Evolutionary conservation across 164 flowering plant genomes (phyloP), one percentile per base, ranked within the genome.

Genomic region (Brasenia schreberi): DNA sequence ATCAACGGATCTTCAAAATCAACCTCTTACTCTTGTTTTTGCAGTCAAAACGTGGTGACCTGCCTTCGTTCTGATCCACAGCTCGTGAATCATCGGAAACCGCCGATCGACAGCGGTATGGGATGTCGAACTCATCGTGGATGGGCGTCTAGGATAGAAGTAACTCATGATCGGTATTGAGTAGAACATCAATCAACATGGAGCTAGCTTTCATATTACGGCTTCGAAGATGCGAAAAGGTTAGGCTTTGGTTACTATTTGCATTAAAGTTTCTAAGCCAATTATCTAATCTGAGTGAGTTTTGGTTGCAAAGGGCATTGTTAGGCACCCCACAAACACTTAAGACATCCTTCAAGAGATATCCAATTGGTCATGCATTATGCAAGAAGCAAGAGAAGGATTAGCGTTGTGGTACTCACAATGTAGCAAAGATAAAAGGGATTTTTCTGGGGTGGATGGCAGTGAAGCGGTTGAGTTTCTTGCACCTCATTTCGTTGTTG

Each of bases 351-450:
- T 33, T 33, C 39, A 33, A 33, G 39, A 33, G 39, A 33, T 33
- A 33, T 33, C 39, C 39, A 33, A 33, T 3, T 33, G 2, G 39
- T 3, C 39, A 33, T 33, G 39, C 3, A 33, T 1, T 33, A 33
- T 33, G 39, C 39, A 33, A 33, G 39, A 33, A 33, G 39, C 39
- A 33, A 33, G 27, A 23, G 27, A 23, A 23, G 27, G 27, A 23
- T 23, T 23, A 23, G 62, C 23, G n/a, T 7, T n/a, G 18, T 67
- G 19, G 5, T 5, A 68, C 80, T 74, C 74, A 77, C 80, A 74
- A 18, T 0, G 76, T 72, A 5, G 80, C 80, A 65, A 77, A 77
- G 60, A 77, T 65, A 68, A 77, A 77, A 66, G 74, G 80, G 61
- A 77, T 71, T 56, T 74, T 75, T 70, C 77, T 70, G 9, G 80